Evolutionary conservation across 306 rosid genomes (phyloP).

Genomic region (Casuarina glauca): DNA sequence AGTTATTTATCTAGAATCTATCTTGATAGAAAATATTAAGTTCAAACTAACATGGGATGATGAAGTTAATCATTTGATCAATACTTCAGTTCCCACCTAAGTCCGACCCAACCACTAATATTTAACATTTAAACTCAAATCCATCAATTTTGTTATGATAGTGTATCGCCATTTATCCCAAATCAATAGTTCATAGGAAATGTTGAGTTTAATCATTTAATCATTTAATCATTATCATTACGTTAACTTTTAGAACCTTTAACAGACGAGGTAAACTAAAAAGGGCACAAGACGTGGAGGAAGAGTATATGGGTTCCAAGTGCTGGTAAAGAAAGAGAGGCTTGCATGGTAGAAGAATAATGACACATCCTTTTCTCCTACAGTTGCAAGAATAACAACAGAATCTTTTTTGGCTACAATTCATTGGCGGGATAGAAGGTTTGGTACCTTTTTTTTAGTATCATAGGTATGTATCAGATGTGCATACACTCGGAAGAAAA

Average conservation of each 20-base stretch:
- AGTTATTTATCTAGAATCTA: too few relatives aligned
- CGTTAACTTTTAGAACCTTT: not conserved
- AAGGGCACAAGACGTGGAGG: conserved; percentile 1
- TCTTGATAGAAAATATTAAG: too few relatives aligned
- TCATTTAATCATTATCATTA: too few relatives aligned
- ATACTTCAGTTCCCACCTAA: too few relatives aligned
- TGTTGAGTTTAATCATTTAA: too few relatives aligned
- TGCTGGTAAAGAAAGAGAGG: conserved; percentile 32
- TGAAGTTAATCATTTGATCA: too few relatives aligned
- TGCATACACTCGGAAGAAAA: not conserved
- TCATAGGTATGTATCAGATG: not conserved
- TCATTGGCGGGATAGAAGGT: conserved; percentile 21
- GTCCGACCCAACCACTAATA: too few relatives aligned
- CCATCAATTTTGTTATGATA: too few relatives aligned
- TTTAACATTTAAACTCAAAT: too few relatives aligned
- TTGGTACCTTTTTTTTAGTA: conserved; percentile 19
- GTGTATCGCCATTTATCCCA: too few relatives aligned
- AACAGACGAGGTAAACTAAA: not conserved
- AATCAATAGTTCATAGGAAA: too few relatives aligned
- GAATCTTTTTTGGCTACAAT: conserved; percentile 34
- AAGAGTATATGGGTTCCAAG: conserved; percentile 10
- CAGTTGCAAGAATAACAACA: conserved; percentile 31
- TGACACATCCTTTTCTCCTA: conserved; percentile 28
- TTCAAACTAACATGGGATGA: too few relatives aligned
- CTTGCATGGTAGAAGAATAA: conserved; percentile 42